Conservation (phyloP, 2,329 filamentous ascomycete species). For the Exophiala xenobiotica region DNA sequence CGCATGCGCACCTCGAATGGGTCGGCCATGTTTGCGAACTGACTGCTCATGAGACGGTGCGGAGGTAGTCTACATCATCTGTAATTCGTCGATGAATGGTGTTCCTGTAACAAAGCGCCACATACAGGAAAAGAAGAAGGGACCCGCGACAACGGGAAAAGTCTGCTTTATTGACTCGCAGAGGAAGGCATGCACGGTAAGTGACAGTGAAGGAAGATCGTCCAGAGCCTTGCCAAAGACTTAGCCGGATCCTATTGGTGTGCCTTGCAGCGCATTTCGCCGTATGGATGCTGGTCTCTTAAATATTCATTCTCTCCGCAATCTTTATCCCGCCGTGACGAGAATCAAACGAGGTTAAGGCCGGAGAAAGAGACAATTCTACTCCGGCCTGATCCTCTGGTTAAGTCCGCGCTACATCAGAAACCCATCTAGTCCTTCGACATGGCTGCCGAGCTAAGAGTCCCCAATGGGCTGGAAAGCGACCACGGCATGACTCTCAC, state of each 20-base stretch:
- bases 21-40: conserved; percentile 63
- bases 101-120: too few species aligned
- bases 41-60: conserved; percentile 1
- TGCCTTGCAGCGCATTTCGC: conserved; percentile 19
- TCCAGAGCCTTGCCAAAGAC: conserved; percentile 2
- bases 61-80: not conserved
- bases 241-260: conserved; percentile 11
- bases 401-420: too few species aligned
- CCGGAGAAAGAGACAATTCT: conserved; percentile 8
- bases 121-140: too few species aligned
- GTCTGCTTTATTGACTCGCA: too few species aligned
- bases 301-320: too few species aligned
- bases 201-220: too few species aligned
- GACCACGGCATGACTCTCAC: conserved; percentile 58
- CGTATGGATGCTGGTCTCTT: not conserved
- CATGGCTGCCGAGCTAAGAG: conserved; percentile 19
- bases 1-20: conserved; percentile 98
- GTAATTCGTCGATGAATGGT: not conserved
- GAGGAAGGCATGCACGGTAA: too few species aligned
- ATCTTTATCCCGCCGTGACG: too few species aligned
- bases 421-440: not conserved
- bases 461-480: conserved; percentile 17
- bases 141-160: too few species aligned
- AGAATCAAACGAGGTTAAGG: too few species aligned
- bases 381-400: too few species aligned